Conservation (phyloP, 2,329 filamentous ascomycete genomes). For the Ophiocordyceps camponoti-rufipedis region DNA sequence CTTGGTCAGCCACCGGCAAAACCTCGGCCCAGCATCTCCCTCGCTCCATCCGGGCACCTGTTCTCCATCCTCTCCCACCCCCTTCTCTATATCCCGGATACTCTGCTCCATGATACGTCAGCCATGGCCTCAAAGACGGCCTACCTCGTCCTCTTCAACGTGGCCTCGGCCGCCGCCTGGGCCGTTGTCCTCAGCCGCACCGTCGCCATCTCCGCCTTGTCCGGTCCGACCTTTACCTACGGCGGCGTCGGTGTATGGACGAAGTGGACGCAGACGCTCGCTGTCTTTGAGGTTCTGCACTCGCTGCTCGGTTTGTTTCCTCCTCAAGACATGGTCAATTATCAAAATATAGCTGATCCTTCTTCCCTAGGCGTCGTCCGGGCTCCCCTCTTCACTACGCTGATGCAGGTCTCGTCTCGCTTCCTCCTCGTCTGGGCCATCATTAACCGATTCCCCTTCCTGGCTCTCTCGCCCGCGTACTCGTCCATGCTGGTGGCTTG, state of each 20-base stretch:
- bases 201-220: constrained; percentile 29
- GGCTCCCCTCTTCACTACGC: constrained; percentile 66
- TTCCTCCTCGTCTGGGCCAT: constrained; percentile 82
- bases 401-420: constrained; percentile 77
- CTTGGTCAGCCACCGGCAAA: background rate
- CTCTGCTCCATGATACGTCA: background rate
- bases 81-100: background rate
- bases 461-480: constrained; percentile 45
- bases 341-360: background rate
- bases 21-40: background rate
- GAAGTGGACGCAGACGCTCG: constrained; percentile 69
- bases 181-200: constrained; percentile 54
- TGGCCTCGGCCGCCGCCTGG: constrained; percentile 62
- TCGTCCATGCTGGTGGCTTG: constrained; percentile 70
- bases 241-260: constrained; percentile 45
- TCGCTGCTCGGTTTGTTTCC: constrained; percentile 46
- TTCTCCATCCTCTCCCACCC: background rate
- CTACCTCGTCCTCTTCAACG: constrained; percentile 80
- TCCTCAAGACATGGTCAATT: no score
- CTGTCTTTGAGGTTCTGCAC: constrained; percentile 69
- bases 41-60: background rate
- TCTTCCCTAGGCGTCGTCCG: constrained; percentile 57
- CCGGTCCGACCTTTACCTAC: constrained; percentile 42
- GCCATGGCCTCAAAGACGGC: constrained; percentile 15
- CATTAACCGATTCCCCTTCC: constrained; percentile 52